Conservation (phyloP, 78 protist genomes). For the Pigoraptor vietnamica region DNA sequence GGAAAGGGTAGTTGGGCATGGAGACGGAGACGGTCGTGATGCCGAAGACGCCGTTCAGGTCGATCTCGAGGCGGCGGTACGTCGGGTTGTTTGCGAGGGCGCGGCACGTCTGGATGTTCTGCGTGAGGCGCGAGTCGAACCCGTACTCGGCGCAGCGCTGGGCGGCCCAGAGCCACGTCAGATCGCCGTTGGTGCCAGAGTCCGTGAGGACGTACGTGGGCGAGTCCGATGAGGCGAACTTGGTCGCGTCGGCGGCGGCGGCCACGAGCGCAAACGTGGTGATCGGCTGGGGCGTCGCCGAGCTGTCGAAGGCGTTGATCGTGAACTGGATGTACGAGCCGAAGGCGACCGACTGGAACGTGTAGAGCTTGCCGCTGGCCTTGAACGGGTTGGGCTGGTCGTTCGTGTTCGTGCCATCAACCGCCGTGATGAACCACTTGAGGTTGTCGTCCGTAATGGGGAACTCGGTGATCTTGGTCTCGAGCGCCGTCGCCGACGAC, state of each 20-base stretch:
- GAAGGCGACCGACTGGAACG: neutral
- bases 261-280: neutral
- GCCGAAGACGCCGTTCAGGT: neutral
- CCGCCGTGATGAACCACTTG: neutral
- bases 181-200: neutral
- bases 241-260: neutral
- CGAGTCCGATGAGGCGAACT: neutral
- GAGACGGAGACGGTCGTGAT: neutral
- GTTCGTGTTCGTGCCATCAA: neutral
- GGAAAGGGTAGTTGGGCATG: neutral
- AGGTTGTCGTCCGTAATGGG: neutral
- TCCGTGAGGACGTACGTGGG: neutral
- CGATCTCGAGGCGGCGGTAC: neutral
- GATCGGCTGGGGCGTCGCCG: neutral
- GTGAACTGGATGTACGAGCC: neutral
- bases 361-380: neutral
- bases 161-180: neutral
- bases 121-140: neutral
- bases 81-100: neutral
- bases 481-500: neutral
- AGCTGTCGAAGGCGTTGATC: neutral
- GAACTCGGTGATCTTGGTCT: neutral
- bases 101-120: neutral
- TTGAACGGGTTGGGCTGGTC: neutral
- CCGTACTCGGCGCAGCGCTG: constrained; percentile 1